A percentile compares a stretch with the other conserved stretches of the same genome.
These are phyloP conservation scores for Mortierella alpina DNA, from an alignment of 192 early-diverging fungal species.

Conservation along the genomic window DNA sequence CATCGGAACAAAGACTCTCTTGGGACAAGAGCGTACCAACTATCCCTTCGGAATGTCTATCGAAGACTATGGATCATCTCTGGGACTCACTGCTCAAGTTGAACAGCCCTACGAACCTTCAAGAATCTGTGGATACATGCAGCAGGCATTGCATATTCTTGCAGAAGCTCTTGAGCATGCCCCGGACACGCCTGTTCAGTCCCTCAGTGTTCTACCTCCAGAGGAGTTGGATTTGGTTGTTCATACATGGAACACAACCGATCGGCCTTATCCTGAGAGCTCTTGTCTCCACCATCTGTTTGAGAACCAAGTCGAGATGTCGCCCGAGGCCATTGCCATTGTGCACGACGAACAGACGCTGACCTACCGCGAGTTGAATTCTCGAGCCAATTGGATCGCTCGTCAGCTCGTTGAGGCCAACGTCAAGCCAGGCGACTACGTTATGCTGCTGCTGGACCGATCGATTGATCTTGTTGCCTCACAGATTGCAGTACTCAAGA, in stretches of 20 bases:
- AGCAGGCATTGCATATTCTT: slow-evolving; percentile 1
- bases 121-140: not conserved
- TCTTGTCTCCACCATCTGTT: too few relatives aligned
- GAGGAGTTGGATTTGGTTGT: too few relatives aligned
- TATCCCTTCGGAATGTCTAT: slow-evolving; percentile 10
- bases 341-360: too few relatives aligned
- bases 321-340: too few relatives aligned
- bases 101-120: not conserved
- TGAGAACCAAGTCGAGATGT: too few relatives aligned
- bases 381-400: too few relatives aligned
- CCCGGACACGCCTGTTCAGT: not conserved
- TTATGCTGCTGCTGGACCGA: slow-evolving; percentile 1
- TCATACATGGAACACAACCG: too few relatives aligned
- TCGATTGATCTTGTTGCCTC: not conserved
- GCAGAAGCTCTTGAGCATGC: not conserved
- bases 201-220: too few relatives aligned
- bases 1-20: not conserved
- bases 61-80: not conserved
- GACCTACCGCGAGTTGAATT: too few relatives aligned
- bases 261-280: too few relatives aligned
- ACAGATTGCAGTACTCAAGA: slow-evolving; percentile 1
- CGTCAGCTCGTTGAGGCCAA: not conserved
- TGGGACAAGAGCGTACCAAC: slow-evolving; percentile 12
- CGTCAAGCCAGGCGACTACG: slow-evolving; percentile 1
- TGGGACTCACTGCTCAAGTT: not conserved